A percentile compares a stretch with the other conserved stretches of the same genome.
These are phyloP conservation scores for Daldinia loculata DNA, from an alignment of 495 filamentous ascomycete genomes.

Conservation along the genomic window DNA sequence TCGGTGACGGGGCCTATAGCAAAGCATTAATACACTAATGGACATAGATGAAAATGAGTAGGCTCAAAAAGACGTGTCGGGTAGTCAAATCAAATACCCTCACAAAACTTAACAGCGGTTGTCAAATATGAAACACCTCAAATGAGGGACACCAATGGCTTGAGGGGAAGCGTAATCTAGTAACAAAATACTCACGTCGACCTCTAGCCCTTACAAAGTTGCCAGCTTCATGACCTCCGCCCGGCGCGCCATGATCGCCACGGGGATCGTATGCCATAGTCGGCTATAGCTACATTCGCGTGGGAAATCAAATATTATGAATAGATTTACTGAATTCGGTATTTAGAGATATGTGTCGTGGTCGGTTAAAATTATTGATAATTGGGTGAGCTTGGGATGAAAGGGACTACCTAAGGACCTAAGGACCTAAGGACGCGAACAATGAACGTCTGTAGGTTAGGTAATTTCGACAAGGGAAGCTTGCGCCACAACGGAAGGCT, in stretches of 20 bases:
- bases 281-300: conserved; percentile 20
- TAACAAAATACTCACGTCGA: conserved; percentile 52
- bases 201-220: conserved; percentile 53
- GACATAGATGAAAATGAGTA: neutral
- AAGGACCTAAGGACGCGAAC: conserved; percentile 1
- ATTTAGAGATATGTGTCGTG: neutral
- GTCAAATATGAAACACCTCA: neutral
- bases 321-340: neutral
- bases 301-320: neutral
- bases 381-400: conserved; percentile 24
- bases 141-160: neutral
- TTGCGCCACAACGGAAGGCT: conserved; percentile 20
- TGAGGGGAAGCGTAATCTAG: neutral
- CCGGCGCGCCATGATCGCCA: conserved; percentile 49
- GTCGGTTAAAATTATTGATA: conserved; percentile 12
- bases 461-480: conserved; percentile 27
- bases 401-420: neutral
- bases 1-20: conserved; percentile 84
- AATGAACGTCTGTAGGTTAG: conserved; percentile 22
- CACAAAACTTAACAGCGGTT: neutral
- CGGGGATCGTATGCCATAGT: conserved; percentile 57
- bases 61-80: neutral
- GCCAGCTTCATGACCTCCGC: conserved; percentile 50
- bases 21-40: neutral
- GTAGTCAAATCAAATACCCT: neutral